Evolutionary conservation across 2,329 filamentous ascomycete genomes (phyloP).

Genomic region (Aspergillus ochraceus): DNA sequence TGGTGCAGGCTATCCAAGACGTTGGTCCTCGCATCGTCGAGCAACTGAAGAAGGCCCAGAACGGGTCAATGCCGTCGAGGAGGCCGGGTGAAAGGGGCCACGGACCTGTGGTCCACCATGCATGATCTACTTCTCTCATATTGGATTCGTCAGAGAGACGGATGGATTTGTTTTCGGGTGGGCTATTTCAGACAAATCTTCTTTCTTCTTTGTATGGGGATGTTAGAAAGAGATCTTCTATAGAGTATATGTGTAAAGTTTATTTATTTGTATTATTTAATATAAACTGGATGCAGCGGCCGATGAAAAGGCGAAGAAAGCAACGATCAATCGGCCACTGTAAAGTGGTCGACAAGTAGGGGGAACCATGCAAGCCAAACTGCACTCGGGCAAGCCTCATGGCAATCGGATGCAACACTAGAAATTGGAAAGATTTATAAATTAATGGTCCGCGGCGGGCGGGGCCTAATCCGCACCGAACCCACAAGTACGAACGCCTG

Average conservation of each 20-base stretch:
- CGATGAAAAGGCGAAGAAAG: too few relatives aligned
- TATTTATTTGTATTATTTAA: too few relatives aligned
- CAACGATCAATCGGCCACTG: too few relatives aligned
- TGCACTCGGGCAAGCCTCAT: too few relatives aligned
- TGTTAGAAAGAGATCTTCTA: not conserved
- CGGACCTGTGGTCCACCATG: constrained; percentile 34
- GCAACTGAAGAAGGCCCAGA: constrained; percentile 27
- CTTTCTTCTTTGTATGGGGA: not conserved
- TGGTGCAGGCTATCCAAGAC: constrained; percentile 60
- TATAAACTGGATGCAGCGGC: too few relatives aligned
- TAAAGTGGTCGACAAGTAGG: too few relatives aligned
- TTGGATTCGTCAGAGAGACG: not conserved
- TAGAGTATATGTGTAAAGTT: not conserved
- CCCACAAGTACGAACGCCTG: too few relatives aligned
- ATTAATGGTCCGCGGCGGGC: too few relatives aligned
- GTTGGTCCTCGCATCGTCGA: constrained; percentile 38
- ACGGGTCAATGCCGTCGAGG: constrained; percentile 18
- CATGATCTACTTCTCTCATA: not conserved
- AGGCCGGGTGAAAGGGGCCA: constrained; percentile 34
- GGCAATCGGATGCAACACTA: too few relatives aligned
- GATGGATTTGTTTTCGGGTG: not conserved
- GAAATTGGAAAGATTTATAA: too few relatives aligned
- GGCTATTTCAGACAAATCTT: not conserved
- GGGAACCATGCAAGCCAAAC: too few relatives aligned
- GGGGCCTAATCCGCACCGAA: too few relatives aligned